Conservation (phyloP, 75 land plant species). For the Selaginella moellendorffii region DNA sequence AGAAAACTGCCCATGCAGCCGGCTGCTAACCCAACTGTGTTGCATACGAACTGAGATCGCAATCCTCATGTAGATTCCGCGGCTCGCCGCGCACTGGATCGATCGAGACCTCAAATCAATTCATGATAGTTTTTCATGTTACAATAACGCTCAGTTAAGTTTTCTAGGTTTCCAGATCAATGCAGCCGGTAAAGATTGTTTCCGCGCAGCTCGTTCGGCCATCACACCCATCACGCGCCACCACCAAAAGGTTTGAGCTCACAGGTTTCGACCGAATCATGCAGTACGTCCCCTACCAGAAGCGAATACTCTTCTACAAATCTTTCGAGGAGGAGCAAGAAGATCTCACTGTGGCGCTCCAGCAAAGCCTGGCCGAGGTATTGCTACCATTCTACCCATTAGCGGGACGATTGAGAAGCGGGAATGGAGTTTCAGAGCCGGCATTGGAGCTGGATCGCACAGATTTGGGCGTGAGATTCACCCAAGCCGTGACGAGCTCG, state of each 20-base stretch:
- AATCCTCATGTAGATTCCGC: no score
- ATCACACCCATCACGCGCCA: neutral
- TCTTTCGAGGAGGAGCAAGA: neutral
- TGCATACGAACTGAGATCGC: no score
- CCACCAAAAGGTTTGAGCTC: neutral
- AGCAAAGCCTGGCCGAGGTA: conserved; percentile 1
- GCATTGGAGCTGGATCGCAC: neutral
- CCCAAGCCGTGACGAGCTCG: neutral
- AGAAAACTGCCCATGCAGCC: no score
- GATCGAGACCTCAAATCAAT: no score
- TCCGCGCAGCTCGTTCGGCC: neutral
- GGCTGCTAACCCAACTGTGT: no score
- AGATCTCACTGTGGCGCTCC: neutral
- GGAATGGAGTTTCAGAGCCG: neutral
- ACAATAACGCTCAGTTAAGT: no score
- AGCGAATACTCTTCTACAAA: neutral
- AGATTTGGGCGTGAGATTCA: neutral
- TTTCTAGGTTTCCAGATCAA: no score
- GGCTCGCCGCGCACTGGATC: no score
- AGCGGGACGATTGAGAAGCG: neutral
- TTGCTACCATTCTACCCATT: neutral
- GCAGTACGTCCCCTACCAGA: neutral
- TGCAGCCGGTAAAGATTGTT: neutral
- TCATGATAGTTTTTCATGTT: no score
- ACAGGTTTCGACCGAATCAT: neutral